A percentile compares a stretch with the other conserved stretches of the same genome.
phyloP scores from a whole-genome alignment of 1,284 basidiomycete genomes.

The Porogramme epimiltina region DNA sequence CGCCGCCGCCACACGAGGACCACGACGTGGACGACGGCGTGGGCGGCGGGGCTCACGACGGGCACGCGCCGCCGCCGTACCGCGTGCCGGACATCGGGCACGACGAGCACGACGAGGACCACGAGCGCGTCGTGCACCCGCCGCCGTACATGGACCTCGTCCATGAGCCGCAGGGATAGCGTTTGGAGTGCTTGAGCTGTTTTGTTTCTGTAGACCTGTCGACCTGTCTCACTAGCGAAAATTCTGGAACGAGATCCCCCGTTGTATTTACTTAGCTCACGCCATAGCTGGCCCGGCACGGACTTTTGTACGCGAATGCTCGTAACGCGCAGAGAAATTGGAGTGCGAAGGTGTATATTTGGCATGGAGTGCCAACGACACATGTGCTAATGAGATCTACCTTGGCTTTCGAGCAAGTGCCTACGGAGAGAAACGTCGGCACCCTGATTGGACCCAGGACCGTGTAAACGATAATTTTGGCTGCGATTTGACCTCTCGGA shows the following conservation, averaged over 20 bases:
- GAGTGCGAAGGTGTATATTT: too few relatives aligned
- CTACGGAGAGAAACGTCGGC: neutral
- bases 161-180: constrained; percentile 12
- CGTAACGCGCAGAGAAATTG: too few relatives aligned
- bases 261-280: too few relatives aligned
- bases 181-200: neutral
- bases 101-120: constrained; percentile 25
- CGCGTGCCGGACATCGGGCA: constrained; percentile 49
- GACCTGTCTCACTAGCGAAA: too few relatives aligned
- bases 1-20: constrained; percentile 6
- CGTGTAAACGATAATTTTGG: constrained; percentile 13
- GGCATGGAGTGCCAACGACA: too few relatives aligned
- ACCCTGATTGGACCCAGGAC: constrained; percentile 8
- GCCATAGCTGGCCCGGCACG: too few relatives aligned
- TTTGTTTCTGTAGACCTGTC: too few relatives aligned
- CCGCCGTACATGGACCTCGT: constrained; percentile 47
- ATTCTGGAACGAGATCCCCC: too few relatives aligned
- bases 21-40: neutral
- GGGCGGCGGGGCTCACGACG: constrained; percentile 28
- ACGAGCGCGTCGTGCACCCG: constrained; percentile 38
- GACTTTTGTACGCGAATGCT: too few relatives aligned
- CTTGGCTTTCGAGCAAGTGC: constrained; percentile 7
- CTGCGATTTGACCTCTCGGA: constrained; percentile 24
- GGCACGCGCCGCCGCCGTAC: constrained; percentile 52
- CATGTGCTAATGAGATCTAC: too few relatives aligned